Evolutionary conservation across 257 asterid species (phyloP), one percentile per base, ranked within the genome.

Genomic region (Nicotiana tabacum): DNA sequence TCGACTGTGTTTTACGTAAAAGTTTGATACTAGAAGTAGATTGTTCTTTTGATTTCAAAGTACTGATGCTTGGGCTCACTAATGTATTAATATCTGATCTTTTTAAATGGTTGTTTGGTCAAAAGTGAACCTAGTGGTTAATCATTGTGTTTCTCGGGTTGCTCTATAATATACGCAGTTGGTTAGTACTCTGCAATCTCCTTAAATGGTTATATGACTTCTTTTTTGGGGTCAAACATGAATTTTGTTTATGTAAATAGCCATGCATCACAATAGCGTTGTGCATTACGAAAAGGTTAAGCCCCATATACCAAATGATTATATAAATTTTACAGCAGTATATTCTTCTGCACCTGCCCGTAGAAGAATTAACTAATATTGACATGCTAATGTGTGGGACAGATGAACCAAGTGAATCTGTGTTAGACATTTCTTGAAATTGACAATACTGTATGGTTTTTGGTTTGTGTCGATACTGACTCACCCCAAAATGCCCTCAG

Each of bases 381-480:
- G 43, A 6, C 60, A 72, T 76, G 64, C 80, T 76, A 24, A 76
- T 51, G 80, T 51, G 16, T 53, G 60, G 80, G 39, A n/a, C 46
- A 76, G 64, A 48, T 76, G 64, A 51, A 76, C 64, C 43, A 51
- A 51, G 64, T 51, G 64, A 76, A 27, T 51, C 43, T 76, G 64
- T 24, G 64, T 27, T 16, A 27, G 17, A 51, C 27, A 51, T 51
- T 74, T 74, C 80, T 74, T 74, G 62, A 24, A 74, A 15, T 51
- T 48, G 62, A 81, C n/a, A 5, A 18, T 62, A 37, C n/a, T 62
- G 29, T 65, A 18, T 78, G 58, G 77, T 82, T 18, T 79, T 39
- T 84, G 80, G 65, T 83, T 67, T 93, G 98, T 96, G 98, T 82
- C 88, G 94, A 79, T 92, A 96, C 56, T 97, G 99, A 83, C 97